phyloP scores from a whole-genome alignment of 768 basidiomycete genomes.

The Clathrus columnatus region DNA sequence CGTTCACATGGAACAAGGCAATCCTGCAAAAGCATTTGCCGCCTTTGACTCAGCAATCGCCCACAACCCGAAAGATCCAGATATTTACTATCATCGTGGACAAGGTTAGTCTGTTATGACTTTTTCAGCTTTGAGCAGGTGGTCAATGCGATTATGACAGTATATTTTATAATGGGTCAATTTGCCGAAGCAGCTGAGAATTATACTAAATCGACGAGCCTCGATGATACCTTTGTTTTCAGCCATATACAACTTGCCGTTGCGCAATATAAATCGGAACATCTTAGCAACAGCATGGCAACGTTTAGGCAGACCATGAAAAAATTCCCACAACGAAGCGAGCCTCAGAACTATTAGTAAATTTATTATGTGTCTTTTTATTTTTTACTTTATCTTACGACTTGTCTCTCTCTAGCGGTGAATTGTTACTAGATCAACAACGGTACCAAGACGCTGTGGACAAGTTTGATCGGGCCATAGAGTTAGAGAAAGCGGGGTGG shows the following conservation, averaged over 20 bases:
- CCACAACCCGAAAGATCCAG: constrained; percentile 77
- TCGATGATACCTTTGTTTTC: constrained; percentile 89
- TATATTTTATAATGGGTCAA: constrained; percentile 91
- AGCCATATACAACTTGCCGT: constrained; percentile 96
- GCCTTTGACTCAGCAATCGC: constrained; percentile 86
- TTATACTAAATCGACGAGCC: constrained; percentile 80
- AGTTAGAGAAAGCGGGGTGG: constrained; percentile 73
- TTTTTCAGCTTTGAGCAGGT: not conserved
- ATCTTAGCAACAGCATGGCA: constrained; percentile 75
- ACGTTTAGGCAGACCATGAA: constrained; percentile 82
- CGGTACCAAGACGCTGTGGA: constrained; percentile 82
- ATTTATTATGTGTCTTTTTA: constrained; percentile 21
- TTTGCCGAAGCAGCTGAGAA: constrained; percentile 80
- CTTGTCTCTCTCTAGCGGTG: constrained; percentile 51
- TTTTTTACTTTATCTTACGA: not conserved
- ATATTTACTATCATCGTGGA: constrained; percentile 97
- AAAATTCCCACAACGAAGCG: constrained; percentile 77
- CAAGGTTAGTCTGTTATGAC: constrained; percentile 50
- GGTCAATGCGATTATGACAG: constrained; percentile 36
- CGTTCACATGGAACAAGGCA: constrained; percentile 93
- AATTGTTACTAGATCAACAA: constrained; percentile 86
- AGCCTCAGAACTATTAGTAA: constrained; percentile 93
- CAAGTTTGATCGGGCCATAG: constrained; percentile 87
- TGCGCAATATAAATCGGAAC: constrained; percentile 87
- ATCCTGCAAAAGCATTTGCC: constrained; percentile 72